phyloP scores from a whole-genome alignment of 441 rosid genomes.

The Populus hybrid region DNA sequence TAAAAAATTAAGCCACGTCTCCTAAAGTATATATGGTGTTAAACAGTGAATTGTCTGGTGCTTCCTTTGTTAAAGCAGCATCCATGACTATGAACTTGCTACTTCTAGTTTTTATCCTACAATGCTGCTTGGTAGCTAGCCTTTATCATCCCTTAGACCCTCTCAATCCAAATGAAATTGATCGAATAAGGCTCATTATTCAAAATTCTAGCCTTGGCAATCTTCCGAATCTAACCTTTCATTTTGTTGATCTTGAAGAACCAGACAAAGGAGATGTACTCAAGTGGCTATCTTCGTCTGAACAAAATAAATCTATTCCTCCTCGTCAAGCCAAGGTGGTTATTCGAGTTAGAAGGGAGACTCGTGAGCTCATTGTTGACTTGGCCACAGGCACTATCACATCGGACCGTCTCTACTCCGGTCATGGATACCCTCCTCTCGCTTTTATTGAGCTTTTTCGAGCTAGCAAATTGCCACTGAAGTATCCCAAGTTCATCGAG shows the following conservation, averaged over 20 bases:
- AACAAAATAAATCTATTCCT: conserved; percentile 18
- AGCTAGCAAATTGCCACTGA: conserved; percentile 52
- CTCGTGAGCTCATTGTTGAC: conserved; percentile 55
- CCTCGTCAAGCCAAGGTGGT: conserved; percentile 57
- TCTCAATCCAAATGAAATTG: conserved; percentile 50
- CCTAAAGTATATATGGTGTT: conserved; percentile 1
- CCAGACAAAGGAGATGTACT: conserved; percentile 61
- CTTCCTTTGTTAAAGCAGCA: neutral
- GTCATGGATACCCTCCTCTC: conserved; percentile 70
- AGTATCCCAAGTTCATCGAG: conserved; percentile 40
- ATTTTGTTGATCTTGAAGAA: conserved; percentile 68
- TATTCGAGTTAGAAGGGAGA: conserved; percentile 47
- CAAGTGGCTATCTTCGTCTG: conserved; percentile 38
- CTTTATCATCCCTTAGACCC: conserved; percentile 67
- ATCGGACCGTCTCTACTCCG: conserved; percentile 40
- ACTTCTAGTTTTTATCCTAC: conserved; percentile 31
- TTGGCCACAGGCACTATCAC: conserved; percentile 25
- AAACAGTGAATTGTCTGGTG: neutral
- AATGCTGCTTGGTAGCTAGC: conserved; percentile 22
- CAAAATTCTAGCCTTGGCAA: conserved; percentile 38
- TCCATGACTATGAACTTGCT: conserved; percentile 34
- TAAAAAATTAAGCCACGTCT: neutral
- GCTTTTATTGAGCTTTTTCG: conserved; percentile 49
- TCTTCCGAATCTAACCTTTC: conserved; percentile 55
- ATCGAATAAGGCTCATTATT: conserved; percentile 41